Conservation (phyloP, 306 rosid genomes). For the Malus asiatica region DNA sequence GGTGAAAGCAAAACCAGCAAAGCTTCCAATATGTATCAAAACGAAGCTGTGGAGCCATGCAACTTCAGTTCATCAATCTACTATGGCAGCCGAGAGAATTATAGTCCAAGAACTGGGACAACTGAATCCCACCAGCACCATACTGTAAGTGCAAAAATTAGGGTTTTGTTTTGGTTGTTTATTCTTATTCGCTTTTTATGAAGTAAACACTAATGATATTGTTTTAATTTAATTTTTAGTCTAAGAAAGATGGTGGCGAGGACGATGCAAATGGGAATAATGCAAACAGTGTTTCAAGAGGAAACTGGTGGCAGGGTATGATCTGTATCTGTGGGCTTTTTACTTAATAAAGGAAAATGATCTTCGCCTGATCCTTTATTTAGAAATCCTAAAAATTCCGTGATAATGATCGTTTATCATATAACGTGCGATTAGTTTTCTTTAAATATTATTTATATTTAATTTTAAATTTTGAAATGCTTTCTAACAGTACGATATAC, state of each 20-base stretch:
- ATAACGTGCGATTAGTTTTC: fast-evolving
- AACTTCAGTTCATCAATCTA: constrained; percentile 68
- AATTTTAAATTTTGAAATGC: no score
- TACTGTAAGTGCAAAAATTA: constrained; percentile 27
- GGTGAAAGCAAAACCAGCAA: constrained; percentile 32
- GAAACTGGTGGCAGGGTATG: constrained; percentile 97
- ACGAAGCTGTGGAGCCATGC: constrained; percentile 47
- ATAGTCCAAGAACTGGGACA: constrained; percentile 53
- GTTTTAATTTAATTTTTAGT: constrained; percentile 18
- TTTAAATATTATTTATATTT: no score
- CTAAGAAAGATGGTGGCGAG: constrained; percentile 49
- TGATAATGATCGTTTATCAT: fast-evolving
- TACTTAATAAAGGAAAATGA: background rate
- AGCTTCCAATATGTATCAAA: constrained; percentile 35
- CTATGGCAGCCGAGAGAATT: constrained; percentile 89
- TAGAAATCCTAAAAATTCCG: fast-evolving
- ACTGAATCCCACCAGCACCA: constrained; percentile 35
- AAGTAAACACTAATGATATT: background rate
- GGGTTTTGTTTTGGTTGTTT: background rate
- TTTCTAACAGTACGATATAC: no score
- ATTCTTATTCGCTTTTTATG: background rate
- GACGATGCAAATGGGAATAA: constrained; percentile 46
- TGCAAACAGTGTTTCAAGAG: constrained; percentile 57
- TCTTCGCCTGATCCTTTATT: fast-evolving
- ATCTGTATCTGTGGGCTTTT: background rate